Evolutionary conservation across 176 grass and related monocot species (phyloP).

Genomic region (Paspalum notatum): DNA sequence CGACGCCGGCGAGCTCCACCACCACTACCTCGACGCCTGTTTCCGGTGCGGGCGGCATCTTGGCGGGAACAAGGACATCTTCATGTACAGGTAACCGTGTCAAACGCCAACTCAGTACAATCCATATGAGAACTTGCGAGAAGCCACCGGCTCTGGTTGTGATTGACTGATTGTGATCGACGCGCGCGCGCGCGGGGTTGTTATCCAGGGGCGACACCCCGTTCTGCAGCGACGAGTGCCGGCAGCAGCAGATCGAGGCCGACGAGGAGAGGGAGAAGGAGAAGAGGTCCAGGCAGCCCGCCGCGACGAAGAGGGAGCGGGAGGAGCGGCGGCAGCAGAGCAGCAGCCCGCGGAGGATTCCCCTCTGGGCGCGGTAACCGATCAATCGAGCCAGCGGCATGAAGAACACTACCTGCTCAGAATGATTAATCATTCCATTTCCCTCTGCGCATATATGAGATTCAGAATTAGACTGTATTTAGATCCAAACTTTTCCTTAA

Average conservation of each 20-base stretch:
- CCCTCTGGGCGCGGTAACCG: constrained; percentile 55
- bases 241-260: constrained; percentile 62
- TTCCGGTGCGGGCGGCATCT: constrained; percentile 66
- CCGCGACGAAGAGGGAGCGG: constrained; percentile 17
- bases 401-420: background rate
- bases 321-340: constrained; percentile 46
- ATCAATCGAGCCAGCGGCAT: background rate
- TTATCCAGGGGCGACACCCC: constrained; percentile 67
- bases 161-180: constrained; percentile 27
- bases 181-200: background rate
- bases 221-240: constrained; percentile 78
- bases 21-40: constrained; percentile 86
- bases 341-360: constrained; percentile 45
- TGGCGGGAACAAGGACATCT: constrained; percentile 65
- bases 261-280: constrained; percentile 72
- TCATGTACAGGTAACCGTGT: constrained; percentile 80
- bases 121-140: background rate
- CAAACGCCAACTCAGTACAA: background rate
- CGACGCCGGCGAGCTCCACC: constrained; percentile 35
- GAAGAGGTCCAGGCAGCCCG: constrained; percentile 38
- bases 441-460: no score
- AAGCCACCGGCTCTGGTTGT: background rate
- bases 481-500: no score
- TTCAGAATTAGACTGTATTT: no score
- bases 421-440: no score